Evolutionary conservation across 1,284 basidiomycete genomes (phyloP).

Genomic region (Melampsora larici-populina): DNA sequence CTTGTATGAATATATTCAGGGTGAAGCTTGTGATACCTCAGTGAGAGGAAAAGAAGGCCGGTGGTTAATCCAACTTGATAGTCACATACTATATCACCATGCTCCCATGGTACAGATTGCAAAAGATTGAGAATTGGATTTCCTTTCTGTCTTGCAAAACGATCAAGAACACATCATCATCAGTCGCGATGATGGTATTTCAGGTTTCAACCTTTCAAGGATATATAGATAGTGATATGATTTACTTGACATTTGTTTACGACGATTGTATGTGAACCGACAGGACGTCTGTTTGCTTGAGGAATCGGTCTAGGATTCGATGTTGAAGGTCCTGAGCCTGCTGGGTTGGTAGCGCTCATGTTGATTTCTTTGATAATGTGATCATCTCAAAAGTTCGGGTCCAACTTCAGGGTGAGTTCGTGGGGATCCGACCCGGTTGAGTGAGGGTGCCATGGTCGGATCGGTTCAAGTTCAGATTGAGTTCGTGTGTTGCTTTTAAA

Average conservation of each 20-base stretch:
- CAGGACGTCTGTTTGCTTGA: not conserved
- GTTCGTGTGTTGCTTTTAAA: too few relatives aligned
- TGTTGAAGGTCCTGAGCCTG: not conserved
- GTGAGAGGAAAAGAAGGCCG: slow-evolving; percentile 85
- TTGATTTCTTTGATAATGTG: not conserved
- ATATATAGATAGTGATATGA: not conserved
- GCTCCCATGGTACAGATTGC: slow-evolving; percentile 85
- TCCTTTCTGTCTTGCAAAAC: slow-evolving; percentile 62
- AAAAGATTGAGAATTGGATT: slow-evolving; percentile 84
- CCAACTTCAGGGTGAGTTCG: too few relatives aligned
- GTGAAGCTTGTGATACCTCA: slow-evolving; percentile 92
- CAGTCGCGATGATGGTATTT: not conserved
- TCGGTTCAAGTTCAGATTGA: too few relatives aligned
- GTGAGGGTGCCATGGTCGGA: too few relatives aligned
- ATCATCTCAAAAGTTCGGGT: too few relatives aligned
- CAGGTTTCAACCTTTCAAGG: not conserved
- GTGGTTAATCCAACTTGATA: slow-evolving; percentile 95
- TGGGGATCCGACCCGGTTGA: too few relatives aligned
- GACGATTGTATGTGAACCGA: slow-evolving; percentile 60
- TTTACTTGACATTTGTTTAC: slow-evolving; percentile 65
- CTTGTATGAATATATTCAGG: slow-evolving; percentile 93
- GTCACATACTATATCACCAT: slow-evolving; percentile 87
- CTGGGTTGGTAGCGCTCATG: not conserved
- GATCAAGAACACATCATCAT: slow-evolving; percentile 40
- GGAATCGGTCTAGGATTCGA: too few relatives aligned